These are phyloP conservation scores for Panus rudis DNA, from an alignment of 768 basidiomycete species.

Conservation along the genomic window DNA sequence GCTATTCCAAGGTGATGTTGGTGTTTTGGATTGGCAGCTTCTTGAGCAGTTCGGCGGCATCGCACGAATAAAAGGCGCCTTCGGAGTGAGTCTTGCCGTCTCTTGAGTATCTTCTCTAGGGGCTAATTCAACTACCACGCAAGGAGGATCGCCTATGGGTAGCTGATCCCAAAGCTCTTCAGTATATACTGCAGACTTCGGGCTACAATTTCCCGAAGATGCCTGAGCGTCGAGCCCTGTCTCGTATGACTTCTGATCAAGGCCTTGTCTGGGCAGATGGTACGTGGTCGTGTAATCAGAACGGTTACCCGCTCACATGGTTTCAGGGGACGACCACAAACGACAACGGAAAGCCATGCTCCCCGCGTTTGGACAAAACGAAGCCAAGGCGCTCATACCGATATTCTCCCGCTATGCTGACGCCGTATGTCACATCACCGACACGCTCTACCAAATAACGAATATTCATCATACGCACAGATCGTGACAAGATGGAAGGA, in stretches of 20 bases:
- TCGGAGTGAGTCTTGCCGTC: conserved; percentile 2
- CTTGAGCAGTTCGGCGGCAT: conserved; percentile 1
- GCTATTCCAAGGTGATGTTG: conserved; percentile 2
- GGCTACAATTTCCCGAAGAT: conserved; percentile 11
- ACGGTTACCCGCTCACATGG: conserved; percentile 1
- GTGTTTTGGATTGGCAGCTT: conserved; percentile 4
- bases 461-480: conserved; percentile 22
- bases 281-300: not conserved
- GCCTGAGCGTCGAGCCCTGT: not conserved
- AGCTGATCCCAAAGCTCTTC: conserved; percentile 40
- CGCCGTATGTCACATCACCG: conserved; percentile 11
- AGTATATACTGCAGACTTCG: conserved; percentile 9
- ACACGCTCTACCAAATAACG: not conserved
- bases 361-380: conserved; percentile 33
- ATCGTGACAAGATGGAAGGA: conserved; percentile 31
- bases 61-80: not conserved
- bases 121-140: not conserved
- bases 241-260: not conserved
- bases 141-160: conserved; percentile 48
- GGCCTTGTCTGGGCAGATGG: conserved; percentile 5
- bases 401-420: conserved; percentile 14
- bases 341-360: conserved; percentile 29
- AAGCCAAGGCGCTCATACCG: conserved; percentile 28
- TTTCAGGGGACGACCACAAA: conserved; percentile 17
- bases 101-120: not conserved